Evolutionary conservation across 2,329 filamentous ascomycete genomes (phyloP).

Genomic region (Ceratocystis papillata): DNA sequence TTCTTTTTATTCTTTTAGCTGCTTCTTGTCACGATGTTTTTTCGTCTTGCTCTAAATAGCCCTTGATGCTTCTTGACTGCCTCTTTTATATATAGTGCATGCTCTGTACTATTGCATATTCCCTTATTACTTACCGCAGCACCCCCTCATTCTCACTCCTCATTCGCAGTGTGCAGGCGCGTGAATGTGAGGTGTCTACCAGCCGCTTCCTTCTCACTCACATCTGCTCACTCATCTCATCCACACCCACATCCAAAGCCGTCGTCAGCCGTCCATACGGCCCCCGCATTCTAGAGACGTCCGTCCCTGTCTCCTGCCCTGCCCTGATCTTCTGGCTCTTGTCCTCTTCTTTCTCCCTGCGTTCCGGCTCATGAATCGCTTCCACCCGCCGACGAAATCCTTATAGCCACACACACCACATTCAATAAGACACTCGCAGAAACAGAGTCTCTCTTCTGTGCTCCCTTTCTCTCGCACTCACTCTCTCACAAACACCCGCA

Average conservation of each 20-base stretch:
- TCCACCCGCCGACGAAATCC: background rate
- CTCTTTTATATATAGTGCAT: background rate
- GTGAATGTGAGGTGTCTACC: background rate
- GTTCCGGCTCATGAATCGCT: slow-evolving; percentile 9
- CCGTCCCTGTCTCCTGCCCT: background rate
- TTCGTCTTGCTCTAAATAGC: background rate
- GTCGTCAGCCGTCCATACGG: background rate
- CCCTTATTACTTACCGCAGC: too few relatives aligned
- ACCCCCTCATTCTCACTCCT: slow-evolving; percentile 9
- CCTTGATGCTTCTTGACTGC: background rate
- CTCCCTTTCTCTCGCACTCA: background rate
- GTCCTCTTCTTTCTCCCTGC: background rate
- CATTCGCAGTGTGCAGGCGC: background rate
- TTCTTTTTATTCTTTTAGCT: slow-evolving; percentile 2
- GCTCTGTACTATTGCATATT: background rate
- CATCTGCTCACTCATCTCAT: background rate
- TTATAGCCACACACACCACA: background rate
- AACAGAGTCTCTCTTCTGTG: background rate
- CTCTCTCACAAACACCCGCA: background rate
- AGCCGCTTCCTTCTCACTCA: background rate
- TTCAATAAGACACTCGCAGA: background rate
- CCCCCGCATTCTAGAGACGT: background rate
- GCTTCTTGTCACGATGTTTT: slow-evolving; percentile 13
- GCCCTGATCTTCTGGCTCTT: background rate
- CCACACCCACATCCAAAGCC: background rate